Base-by-base conservation (phyloP, 306 rosid genomes). In the Cucumis melo region DNA sequence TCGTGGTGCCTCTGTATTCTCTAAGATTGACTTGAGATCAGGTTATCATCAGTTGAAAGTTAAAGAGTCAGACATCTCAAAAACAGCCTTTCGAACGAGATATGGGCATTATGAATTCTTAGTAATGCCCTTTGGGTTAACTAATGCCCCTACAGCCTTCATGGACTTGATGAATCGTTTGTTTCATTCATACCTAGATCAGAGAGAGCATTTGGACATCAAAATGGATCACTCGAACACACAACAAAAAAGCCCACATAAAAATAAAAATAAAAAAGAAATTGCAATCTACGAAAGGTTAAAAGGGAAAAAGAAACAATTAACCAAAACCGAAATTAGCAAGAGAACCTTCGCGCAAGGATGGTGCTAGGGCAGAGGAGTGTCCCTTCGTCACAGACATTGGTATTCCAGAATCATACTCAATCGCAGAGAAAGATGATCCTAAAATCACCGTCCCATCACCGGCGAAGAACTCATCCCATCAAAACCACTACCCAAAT, bases 371-470 rank as follows among this genome's bases (percentile, higher is more conserved):
- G 16, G 87, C 38, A 34, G 80, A 78, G 55, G 80, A 75, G 75
- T 78, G 78, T 34, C 82, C 85, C 81, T 92, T 92, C 84, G 82
- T 85, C 81, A 91, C 87, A 44, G 87, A 83, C 77, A 84, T 85
- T 76, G 96, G 84, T 81, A 92, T 88, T 85, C 89, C 89, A 77
- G 89, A 89, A 82, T 92, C 92, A 87, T 86, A 90, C 80, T 90
- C 98, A 96, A 92, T 90, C 62, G 36, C 80, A 20, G 54, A 73
- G 34, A 66, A 60, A 59, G 38, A 75, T 66, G 23, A 41, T 77
- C 83, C 78, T 82, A 75, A 87, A 84, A 84, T 79, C 78, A 82
- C 78, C 84, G 51, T 20, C n/a, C 19, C 73, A 56, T 60, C 81
- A 77, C 58, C 82, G 77, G 32, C 65, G 65, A 68, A 68, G 34